A percentile compares a stretch with the other conserved stretches of the same genome.
These are phyloP conservation scores for Otatea glauca DNA, from an alignment of 176 grass and related monocot species.

Conservation along the genomic window DNA sequence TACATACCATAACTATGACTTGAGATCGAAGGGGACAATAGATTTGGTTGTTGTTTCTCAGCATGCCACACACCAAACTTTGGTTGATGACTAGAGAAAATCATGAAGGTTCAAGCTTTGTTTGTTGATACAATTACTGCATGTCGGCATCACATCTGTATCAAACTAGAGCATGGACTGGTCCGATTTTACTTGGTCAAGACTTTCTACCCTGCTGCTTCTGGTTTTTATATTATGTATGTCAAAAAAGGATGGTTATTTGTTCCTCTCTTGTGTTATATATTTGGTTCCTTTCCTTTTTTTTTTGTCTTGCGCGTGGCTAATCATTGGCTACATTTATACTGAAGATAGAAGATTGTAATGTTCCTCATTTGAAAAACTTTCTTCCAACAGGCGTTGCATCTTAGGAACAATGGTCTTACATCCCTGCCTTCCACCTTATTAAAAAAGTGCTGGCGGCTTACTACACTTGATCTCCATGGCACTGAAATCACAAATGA, in stretches of 20 bases:
- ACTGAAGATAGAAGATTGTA: background rate
- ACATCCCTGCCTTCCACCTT: constrained; percentile 70
- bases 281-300: constrained; percentile 2
- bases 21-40: no score
- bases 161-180: background rate
- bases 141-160: background rate
- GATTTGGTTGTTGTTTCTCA: background rate
- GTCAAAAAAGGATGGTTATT: background rate
- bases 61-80: background rate
- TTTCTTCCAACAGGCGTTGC: constrained; percentile 63
- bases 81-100: constrained; percentile 28
- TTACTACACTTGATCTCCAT: constrained; percentile 89
- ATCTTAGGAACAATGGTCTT: constrained; percentile 84
- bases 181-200: constrained; percentile 19
- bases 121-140: background rate
- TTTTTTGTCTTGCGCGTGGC: background rate
- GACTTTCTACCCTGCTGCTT: constrained; percentile 6
- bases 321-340: background rate
- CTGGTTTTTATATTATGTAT: background rate
- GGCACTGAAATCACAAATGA: constrained; percentile 95
- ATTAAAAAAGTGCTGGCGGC: constrained; percentile 70
- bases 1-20: no score
- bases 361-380: constrained; percentile 15
- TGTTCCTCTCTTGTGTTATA: background rate
- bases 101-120: background rate